These are phyloP conservation scores for Vicia sativa DNA, from an alignment of 306 rosid genomes.

Conservation along the genomic window DNA sequence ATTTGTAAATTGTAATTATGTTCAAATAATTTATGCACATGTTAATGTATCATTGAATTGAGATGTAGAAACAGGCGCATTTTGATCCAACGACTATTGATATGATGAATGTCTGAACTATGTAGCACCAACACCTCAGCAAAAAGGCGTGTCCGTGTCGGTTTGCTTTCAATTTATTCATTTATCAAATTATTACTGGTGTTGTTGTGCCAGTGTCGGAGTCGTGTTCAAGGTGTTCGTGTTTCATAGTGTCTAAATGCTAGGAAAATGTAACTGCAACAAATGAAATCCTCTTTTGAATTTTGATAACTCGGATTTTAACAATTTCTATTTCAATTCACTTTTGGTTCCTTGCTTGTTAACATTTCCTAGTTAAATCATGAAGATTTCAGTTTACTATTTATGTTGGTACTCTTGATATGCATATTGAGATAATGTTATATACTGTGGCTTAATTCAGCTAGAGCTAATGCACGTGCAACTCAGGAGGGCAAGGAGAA, in stretches of 20 bases:
- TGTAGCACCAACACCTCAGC: too few species aligned
- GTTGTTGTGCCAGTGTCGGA: too few species aligned
- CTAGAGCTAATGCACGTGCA: constrained; percentile 80
- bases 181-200: too few species aligned
- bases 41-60: background rate
- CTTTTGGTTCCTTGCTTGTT: background rate
- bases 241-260: too few species aligned
- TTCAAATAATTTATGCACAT: background rate
- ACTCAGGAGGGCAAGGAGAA: constrained; percentile 68
- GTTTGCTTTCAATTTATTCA: too few species aligned
- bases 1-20: background rate
- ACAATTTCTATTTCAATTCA: background rate
- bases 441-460: constrained; percentile 49
- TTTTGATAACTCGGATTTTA: background rate
- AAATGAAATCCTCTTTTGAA: background rate
- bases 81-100: background rate
- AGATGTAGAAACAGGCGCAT: background rate
- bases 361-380: background rate
- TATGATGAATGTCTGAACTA: background rate
- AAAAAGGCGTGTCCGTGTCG: too few species aligned
- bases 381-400: background rate
- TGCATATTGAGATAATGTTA: constrained; percentile 13
- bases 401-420: background rate
- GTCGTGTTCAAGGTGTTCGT: too few species aligned
- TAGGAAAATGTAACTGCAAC: background rate